Conservation (phyloP, 257 asterid species). For the Schizonepeta tenuifolia region DNA sequence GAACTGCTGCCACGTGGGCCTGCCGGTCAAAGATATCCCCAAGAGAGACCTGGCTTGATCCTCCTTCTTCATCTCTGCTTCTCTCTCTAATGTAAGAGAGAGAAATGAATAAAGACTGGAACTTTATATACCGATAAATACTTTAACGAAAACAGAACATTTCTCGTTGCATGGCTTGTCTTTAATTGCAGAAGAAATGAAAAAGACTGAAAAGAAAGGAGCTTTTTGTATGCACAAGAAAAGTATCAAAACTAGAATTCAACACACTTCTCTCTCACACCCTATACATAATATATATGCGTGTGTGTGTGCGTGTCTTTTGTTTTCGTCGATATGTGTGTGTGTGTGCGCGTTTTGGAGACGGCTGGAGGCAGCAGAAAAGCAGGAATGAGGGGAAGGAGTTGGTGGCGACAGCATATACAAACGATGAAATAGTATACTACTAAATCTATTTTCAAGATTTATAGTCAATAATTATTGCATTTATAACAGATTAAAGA, state of each 20-base stretch:
- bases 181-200: constrained; percentile 24
- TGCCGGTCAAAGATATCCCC: constrained; percentile 72
- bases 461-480: not conserved
- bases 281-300: not conserved
- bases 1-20: constrained; percentile 88
- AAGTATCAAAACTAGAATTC: constrained; percentile 35
- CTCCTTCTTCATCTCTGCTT: constrained; percentile 65
- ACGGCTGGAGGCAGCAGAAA: constrained; percentile 7
- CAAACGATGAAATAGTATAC: not conserved
- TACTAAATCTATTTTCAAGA: not conserved
- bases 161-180: constrained; percentile 41
- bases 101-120: constrained; percentile 10
- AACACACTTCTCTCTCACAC: not conserved
- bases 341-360: not conserved
- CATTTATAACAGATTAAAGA: not conserved
- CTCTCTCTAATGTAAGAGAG: constrained; percentile 19
- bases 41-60: constrained; percentile 79
- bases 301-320: not conserved
- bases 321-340: not conserved
- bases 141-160: not conserved
- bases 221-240: constrained; percentile 37
- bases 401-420: constrained; percentile 32
- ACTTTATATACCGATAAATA: constrained; percentile 11
- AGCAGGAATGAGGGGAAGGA: constrained; percentile 14
- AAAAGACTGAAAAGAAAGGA: constrained; percentile 28